These are phyloP conservation scores for Pestalotiopsis sp. DNA, from an alignment of 2,329 filamentous ascomycete species.

Conservation along the genomic window DNA sequence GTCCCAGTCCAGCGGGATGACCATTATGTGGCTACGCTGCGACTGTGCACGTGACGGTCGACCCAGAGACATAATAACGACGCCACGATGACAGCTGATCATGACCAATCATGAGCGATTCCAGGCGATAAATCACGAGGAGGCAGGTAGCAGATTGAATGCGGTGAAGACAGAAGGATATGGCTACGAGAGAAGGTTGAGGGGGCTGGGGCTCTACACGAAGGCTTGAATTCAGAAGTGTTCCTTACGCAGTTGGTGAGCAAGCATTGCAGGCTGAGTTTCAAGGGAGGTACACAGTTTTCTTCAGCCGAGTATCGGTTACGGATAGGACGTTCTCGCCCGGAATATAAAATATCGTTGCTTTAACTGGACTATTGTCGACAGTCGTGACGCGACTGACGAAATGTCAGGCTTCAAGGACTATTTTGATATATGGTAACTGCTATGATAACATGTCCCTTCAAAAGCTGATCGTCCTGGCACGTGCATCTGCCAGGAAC, in stretches of 20 bases:
- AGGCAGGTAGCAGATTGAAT: neutral
- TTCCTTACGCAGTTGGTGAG: neutral
- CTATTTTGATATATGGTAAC: too few relatives aligned
- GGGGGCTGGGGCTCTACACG: neutral
- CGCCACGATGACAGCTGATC: neutral
- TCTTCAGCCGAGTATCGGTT: neutral
- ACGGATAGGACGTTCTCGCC: slow-evolving; percentile 3
- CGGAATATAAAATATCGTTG: neutral
- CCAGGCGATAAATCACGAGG: neutral
- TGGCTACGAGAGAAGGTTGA: neutral
- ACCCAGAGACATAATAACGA: neutral
- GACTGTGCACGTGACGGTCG: neutral
- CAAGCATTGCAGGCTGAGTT: slow-evolving; percentile 5
- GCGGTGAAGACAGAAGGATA: neutral
- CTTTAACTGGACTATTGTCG: neutral
- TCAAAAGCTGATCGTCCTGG: neutral
- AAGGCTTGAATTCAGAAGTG: neutral
- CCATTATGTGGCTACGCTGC: neutral
- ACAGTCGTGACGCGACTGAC: neutral
- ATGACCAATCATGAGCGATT: neutral
- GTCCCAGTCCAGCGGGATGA: neutral
- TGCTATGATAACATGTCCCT: neutral
- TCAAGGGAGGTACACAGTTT: neutral
- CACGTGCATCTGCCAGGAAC: neutral
- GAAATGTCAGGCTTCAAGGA: too few relatives aligned